phyloP scores from a whole-genome alignment of 352 stramenopile species.

The Nothophytophthora sp. region DNA sequence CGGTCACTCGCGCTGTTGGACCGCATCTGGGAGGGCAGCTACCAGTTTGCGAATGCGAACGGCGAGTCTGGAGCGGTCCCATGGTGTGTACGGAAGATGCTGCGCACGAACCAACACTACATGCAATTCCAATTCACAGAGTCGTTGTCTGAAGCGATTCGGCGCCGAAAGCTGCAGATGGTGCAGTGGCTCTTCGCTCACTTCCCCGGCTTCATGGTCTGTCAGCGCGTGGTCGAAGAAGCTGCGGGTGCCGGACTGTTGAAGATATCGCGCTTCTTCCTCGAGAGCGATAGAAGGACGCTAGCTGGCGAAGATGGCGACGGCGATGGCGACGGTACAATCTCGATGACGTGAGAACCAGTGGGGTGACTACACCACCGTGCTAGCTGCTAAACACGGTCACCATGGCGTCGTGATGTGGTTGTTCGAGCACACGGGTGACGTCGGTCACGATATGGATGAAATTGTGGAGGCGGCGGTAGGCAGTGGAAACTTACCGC shows the following conservation, averaged over 20 bases:
- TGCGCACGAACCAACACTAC: constrained; percentile 7
- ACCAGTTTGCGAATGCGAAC: not conserved
- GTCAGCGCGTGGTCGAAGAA: constrained; percentile 7
- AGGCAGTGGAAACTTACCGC: constrained; percentile 6
- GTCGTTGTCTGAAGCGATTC: not conserved
- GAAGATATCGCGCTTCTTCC: constrained; percentile 13
- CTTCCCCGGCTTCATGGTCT: constrained; percentile 2
- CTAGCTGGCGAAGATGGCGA: no score
- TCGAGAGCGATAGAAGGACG: constrained; percentile 2
- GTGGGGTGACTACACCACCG: not conserved
- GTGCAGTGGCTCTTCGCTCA: constrained; percentile 9
- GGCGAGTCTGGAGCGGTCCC: not conserved
- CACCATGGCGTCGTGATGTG: not conserved
- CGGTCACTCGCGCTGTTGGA: constrained; percentile 5
- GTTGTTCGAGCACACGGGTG: not conserved
- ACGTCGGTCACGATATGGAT: constrained; percentile 1
- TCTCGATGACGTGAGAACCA: no score
- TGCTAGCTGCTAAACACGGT: not conserved
- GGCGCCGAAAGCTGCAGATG: not conserved
- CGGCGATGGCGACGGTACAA: no score
- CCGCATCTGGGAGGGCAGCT: constrained; percentile 5
- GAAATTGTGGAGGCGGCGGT: not conserved
- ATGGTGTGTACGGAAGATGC: not conserved
- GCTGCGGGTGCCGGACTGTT: constrained; percentile 2
- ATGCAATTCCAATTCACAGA: constrained; percentile 7